Conservation (phyloP, 2,329 filamentous ascomycete genomes). For the Sodiomyces alkalinus region DNA sequence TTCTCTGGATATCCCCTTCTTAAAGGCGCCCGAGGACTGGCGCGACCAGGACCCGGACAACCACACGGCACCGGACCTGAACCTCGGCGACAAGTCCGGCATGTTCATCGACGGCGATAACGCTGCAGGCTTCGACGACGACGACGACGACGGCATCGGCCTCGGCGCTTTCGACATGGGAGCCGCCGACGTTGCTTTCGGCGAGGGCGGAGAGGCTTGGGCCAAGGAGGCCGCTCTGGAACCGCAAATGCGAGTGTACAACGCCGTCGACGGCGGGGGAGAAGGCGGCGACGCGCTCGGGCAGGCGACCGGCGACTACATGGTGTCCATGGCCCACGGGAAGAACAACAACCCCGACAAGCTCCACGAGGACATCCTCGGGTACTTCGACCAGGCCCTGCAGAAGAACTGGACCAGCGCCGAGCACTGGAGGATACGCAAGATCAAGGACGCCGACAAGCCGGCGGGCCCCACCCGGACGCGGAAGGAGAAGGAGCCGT, state of each 20-base stretch:
- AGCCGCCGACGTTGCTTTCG: slow-evolving; percentile 64
- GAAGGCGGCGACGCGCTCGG: slow-evolving; percentile 45
- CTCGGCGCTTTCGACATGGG: slow-evolving; percentile 58
- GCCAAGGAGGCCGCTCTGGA: slow-evolving; percentile 77
- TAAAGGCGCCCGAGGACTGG: slow-evolving; percentile 83
- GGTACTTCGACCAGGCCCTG: slow-evolving; percentile 91
- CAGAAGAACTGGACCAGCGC: slow-evolving; percentile 97
- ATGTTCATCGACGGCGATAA: slow-evolving; percentile 81
- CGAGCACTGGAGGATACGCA: slow-evolving; percentile 96
- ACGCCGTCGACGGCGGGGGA: slow-evolving; percentile 37
- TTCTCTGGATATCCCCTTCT: slow-evolving; percentile 77
- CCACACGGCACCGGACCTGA: slow-evolving; percentile 25
- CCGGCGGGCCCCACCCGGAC: slow-evolving; percentile 43
- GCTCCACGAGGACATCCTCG: slow-evolving; percentile 85
- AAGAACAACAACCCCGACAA: slow-evolving; percentile 43
- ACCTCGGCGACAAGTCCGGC: slow-evolving; percentile 53
- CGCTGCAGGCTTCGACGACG: slow-evolving; percentile 62
- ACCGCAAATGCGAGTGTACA: slow-evolving; percentile 71
- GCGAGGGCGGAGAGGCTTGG: slow-evolving; percentile 93
- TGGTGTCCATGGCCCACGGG: slow-evolving; percentile 61
- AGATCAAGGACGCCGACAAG: slow-evolving; percentile 69
- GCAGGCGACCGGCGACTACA: slow-evolving; percentile 55
- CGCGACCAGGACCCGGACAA: slow-evolving; percentile 52
- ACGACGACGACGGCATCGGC: slow-evolving; percentile 48
- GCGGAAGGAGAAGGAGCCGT: slow-evolving; percentile 90